Percentiles rank a stretch among this genome's conserved stretches.
Evolutionary conservation across 1,284 basidiomycete species (phyloP).

Genomic region (Papiliotrema fonsecae): DNA sequence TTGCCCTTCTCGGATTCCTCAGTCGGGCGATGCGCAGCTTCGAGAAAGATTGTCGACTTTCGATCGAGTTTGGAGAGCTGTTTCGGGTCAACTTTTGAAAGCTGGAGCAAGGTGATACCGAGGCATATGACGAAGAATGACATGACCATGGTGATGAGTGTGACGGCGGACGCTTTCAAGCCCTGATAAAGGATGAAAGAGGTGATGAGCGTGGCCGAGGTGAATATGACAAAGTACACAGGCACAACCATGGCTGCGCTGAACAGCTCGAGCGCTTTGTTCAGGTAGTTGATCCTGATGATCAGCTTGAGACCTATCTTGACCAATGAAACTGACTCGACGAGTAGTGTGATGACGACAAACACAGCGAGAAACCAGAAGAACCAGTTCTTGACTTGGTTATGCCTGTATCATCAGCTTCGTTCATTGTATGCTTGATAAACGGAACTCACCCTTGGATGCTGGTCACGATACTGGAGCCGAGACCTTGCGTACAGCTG

Average conservation of each 20-base stretch:
- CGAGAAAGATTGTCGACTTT: conserved; percentile 75
- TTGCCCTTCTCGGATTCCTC: conserved; percentile 52
- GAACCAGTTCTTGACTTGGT: conserved; percentile 59
- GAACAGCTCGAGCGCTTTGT: conserved; percentile 92
- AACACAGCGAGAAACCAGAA: conserved; percentile 83
- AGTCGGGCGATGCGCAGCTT: conserved; percentile 64
- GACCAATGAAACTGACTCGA: conserved; percentile 21
- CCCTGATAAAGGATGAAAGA: conserved; percentile 88
- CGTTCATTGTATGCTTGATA: neutral
- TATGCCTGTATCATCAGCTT: conserved; percentile 23
- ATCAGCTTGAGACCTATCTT: conserved; percentile 5
- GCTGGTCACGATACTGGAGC: conserved; percentile 81
- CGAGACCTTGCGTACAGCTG: conserved; percentile 90
- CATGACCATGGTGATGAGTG: conserved; percentile 82
- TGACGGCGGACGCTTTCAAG: conserved; percentile 64
- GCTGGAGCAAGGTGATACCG: conserved; percentile 90
- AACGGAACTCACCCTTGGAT: conserved; percentile 66
- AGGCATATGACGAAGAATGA: conserved; percentile 65
- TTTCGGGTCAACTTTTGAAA: conserved; percentile 65
- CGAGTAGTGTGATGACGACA: conserved; percentile 67
- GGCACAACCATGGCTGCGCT: conserved; percentile 78
- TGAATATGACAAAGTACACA: conserved; percentile 63
- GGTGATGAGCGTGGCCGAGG: conserved; percentile 81
- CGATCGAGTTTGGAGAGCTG: conserved; percentile 70
- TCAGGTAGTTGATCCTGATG: conserved; percentile 82